Base-by-base conservation (phyloP, 768 basidiomycete species). In the Suillus subluteus region DNA sequence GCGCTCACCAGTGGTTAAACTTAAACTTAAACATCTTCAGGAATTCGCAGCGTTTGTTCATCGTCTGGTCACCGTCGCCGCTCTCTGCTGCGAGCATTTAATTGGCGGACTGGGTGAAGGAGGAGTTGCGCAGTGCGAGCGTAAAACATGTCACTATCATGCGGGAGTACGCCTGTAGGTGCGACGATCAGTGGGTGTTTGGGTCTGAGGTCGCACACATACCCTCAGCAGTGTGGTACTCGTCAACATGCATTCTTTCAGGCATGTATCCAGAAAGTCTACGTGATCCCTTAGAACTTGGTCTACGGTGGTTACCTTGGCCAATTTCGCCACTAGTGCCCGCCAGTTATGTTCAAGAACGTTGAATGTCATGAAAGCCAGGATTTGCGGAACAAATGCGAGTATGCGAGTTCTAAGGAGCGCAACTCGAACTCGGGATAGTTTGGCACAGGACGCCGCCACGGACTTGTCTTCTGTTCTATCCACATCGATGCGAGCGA, bases 301-400 rank as follows among this genome's bases (percentile, higher is more conserved):
- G 78, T 99, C 98, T 65, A 99, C 98, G 15, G 96, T 99, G 58
- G 88, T 89, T 38, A 98, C 96, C 69, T 91, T 93, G 52, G 87
- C 87, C 65, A 99, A 77, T 79, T 95, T 96, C 30, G 79, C 84
- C 77, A 98, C 95, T 64, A 99, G 80, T 62, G 83, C 81, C 40
- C 91, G 86, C 98, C 98, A 99, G 72, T 98, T 95, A 2, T 93
- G 91, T 78, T 99, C 98, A 16, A 99, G 82, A 1, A 99, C 96
- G 78, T 98, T 96, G 71, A 92, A 92, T 3, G 96, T 96, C 46
- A 92, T 90, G 76, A 97, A 99, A 4, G 92, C 93, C 48, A 98
- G 81, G 71, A 98, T 92, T 76, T 99, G 96, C 76, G 98, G 94
- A 26, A 98, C 88, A 73, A 97, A 98, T 32, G 92, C 88, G 44